Percentiles rank a stretch among this genome's conserved stretches.
Evolutionary conservation across 2,329 filamentous ascomycete genomes (phyloP).

Genomic region (Ascochyta pisi): DNA sequence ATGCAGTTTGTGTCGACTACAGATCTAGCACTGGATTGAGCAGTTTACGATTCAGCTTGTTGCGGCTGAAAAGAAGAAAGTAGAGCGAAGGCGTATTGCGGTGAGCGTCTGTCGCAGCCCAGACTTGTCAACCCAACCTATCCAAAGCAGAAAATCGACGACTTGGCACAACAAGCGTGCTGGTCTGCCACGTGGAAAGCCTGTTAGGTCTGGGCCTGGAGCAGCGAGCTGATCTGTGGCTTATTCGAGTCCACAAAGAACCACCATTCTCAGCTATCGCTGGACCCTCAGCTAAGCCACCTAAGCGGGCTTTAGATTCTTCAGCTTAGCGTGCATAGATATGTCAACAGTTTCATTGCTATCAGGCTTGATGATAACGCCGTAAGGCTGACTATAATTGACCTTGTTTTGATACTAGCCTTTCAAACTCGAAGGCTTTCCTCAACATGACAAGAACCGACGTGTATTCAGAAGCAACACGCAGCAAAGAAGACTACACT

Average conservation of each 20-base stretch:
- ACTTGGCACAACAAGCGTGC: not conserved
- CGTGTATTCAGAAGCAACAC: not conserved
- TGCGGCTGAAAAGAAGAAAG: slow-evolving; percentile 5
- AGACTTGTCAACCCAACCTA: not conserved
- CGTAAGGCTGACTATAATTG: not conserved
- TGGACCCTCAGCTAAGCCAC: slow-evolving; percentile 1
- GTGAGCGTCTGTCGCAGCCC: not conserved
- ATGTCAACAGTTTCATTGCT: not conserved
- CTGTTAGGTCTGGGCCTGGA: not conserved
- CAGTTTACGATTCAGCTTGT: not conserved
- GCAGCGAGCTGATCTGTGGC: not conserved
- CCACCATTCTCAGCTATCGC: not conserved
- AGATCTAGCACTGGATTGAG: not conserved
- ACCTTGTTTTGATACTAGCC: not conserved
- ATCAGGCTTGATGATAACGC: slow-evolving; percentile 9
- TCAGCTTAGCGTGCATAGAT: slow-evolving; percentile 3
- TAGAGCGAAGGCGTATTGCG: not conserved
- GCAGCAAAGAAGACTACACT: no score
- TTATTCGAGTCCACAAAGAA: not conserved
- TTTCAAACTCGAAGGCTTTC: not conserved
- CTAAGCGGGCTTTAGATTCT: not conserved
- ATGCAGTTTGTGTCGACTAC: not conserved
- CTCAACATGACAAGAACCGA: not conserved
- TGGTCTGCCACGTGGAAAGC: not conserved
- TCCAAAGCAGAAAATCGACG: not conserved